Conservation (phyloP, 345 rosid genomes). For the Heritiera fomes region DNA sequence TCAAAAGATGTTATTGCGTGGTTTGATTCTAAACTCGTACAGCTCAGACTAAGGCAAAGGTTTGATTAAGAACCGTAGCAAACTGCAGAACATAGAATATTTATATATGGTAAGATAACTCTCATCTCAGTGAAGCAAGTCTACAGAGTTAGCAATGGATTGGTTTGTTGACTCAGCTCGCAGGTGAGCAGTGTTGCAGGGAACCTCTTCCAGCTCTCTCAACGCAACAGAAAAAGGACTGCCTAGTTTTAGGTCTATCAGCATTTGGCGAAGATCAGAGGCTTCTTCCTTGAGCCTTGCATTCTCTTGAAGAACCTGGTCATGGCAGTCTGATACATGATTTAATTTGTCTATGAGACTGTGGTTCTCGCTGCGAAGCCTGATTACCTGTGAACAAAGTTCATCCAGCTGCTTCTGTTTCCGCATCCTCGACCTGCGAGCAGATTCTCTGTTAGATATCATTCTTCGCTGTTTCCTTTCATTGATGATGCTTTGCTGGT, state of each 20-base stretch:
- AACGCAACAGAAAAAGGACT: constrained; percentile 47
- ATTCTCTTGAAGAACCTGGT: constrained; percentile 67
- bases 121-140: constrained; percentile 45
- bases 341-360: constrained; percentile 67
- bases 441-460: constrained; percentile 97
- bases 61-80: constrained; percentile 26
- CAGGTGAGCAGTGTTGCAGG: constrained; percentile 48
- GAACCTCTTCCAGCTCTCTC: constrained; percentile 53
- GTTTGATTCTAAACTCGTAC: constrained; percentile 30
- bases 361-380: constrained; percentile 75
- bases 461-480: constrained; percentile 93
- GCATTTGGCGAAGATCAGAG: constrained; percentile 70
- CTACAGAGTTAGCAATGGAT: constrained; percentile 40
- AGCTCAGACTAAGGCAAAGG: constrained; percentile 20
- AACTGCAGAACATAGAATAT: constrained; percentile 24
- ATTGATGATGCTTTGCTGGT: constrained; percentile 57
- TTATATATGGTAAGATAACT: constrained; percentile 13
- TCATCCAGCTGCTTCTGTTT: constrained; percentile 96
- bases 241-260: constrained; percentile 48
- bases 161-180: constrained; percentile 43
- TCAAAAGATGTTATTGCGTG: constrained; percentile 36
- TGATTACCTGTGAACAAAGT: constrained; percentile 82
- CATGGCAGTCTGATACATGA: constrained; percentile 61
- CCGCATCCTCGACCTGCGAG: constrained; percentile 93
- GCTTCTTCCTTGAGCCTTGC: constrained; percentile 79